Evolutionary conservation across 805 yeast species (phyloP).

Genomic region (Candida ulmi): DNA sequence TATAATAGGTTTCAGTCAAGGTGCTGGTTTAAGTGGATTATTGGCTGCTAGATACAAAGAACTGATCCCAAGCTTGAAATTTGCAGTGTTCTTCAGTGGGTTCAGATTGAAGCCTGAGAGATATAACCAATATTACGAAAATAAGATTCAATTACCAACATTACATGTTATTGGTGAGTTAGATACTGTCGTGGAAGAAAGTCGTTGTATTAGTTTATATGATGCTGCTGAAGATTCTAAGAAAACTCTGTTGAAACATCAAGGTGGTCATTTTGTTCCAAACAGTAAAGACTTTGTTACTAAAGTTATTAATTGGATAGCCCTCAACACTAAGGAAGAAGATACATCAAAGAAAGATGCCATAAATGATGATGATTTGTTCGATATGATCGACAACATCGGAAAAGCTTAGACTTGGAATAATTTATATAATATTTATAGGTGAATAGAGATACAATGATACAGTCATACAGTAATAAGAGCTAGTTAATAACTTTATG

Average conservation of each 20-base stretch:
- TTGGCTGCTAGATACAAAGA: constrained; percentile 49
- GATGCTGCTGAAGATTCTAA: constrained; percentile 38
- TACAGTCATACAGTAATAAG: neutral
- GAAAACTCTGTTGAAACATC: constrained; percentile 60
- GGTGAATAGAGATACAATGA: too few species aligned
- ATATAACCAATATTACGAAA: constrained; percentile 14
- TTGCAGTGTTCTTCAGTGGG: constrained; percentile 57
- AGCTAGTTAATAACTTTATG: neutral
- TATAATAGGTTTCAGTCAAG: constrained; percentile 86
- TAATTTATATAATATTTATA: neutral
- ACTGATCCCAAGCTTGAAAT: constrained; percentile 29
- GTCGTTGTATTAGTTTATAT: constrained; percentile 54
- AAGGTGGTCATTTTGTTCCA: constrained; percentile 98
- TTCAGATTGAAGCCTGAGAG: constrained; percentile 28
- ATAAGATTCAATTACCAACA: constrained; percentile 28
- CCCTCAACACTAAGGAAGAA: constrained; percentile 3
- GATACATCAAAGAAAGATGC: neutral
- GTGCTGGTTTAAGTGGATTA: constrained; percentile 75
- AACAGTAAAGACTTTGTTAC: constrained; percentile 49
- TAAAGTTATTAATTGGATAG: constrained; percentile 30
- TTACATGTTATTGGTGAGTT: constrained; percentile 82
- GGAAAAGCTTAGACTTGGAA: constrained; percentile 24
- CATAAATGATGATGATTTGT: constrained; percentile 27
- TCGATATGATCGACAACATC: constrained; percentile 34
- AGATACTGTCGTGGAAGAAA: constrained; percentile 81